Evolutionary conservation across 495 filamentous ascomycete genomes (phyloP).

Genomic region (Gamarada debralockiae): DNA sequence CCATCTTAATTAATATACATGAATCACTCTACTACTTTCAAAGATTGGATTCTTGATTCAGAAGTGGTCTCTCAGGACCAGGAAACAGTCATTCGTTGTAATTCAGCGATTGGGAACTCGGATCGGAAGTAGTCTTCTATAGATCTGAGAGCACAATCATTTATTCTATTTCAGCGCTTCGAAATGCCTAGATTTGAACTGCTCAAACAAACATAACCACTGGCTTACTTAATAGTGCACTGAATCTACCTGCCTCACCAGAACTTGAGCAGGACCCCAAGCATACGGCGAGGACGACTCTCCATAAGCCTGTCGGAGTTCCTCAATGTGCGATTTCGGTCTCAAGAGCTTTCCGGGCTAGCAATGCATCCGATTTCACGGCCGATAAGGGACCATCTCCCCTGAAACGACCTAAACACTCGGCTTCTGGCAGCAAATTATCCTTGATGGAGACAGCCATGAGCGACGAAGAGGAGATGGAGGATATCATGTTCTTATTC

Average conservation of each 20-base stretch:
- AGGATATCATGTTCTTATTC: conserved; percentile 47
- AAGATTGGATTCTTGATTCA: no score
- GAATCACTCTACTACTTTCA: no score
- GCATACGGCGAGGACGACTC: conserved; percentile 36
- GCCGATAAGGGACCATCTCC: neutral
- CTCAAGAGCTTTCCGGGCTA: conserved; percentile 16
- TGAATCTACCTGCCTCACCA: conserved; percentile 26
- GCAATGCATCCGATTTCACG: neutral
- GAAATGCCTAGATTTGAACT: no score
- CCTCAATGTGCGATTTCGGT: conserved; percentile 18
- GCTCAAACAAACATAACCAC: no score
- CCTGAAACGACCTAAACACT: conserved; percentile 12
- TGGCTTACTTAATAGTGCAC: neutral
- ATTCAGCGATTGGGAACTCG: no score
- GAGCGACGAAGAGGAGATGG: conserved; percentile 48
- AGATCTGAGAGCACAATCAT: no score
- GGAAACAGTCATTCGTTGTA: no score
- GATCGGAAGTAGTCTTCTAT: no score
- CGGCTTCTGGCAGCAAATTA: conserved; percentile 21
- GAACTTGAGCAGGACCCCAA: conserved; percentile 53
- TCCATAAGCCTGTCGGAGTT: conserved; percentile 17
- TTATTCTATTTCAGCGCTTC: no score
- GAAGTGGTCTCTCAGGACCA: no score
- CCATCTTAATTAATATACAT: neutral
- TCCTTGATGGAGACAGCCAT: conserved; percentile 10